Percentiles rank a stretch among this genome's conserved stretches.
Conservation (phyloP, 2,329 filamentous ascomycete genomes). For the Penicillium verrucosum region DNA sequence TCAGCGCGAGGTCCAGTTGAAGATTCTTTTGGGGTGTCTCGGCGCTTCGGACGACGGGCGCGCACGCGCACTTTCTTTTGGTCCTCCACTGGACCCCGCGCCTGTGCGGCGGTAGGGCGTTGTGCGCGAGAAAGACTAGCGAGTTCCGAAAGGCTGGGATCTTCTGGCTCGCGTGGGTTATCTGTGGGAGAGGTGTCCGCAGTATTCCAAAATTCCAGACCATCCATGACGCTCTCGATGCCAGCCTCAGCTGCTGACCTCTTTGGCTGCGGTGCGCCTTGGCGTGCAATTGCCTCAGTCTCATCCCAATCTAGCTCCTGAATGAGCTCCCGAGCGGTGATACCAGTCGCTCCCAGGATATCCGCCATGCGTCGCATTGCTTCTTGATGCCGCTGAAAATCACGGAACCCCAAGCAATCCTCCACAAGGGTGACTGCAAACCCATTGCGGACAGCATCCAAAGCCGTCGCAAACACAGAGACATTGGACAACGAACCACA, state of each 20-base stretch:
- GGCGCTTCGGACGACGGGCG: conserved; percentile 29
- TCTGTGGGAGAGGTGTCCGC: conserved; percentile 9
- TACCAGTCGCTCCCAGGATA: conserved; percentile 68
- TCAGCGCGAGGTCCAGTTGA: background rate
- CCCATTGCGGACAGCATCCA: conserved; percentile 85
- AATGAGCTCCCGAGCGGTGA: conserved; percentile 60
- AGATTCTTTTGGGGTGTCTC: conserved; percentile 14
- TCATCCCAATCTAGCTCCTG: conserved; percentile 44
- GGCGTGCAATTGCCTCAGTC: conserved; percentile 37
- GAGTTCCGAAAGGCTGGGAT: conserved; percentile 16
- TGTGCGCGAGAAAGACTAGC: conserved; percentile 14
- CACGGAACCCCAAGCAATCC: conserved; percentile 82
- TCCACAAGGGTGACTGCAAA: conserved; percentile 82
- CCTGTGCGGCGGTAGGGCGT: conserved; percentile 6
- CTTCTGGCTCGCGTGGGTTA: conserved; percentile 7
- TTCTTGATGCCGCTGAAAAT: conserved; percentile 63
- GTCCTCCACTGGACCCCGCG: conserved; percentile 9
- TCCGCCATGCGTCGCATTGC: conserved; percentile 70
- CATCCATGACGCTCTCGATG: conserved; percentile 37
- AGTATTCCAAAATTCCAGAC: conserved; percentile 29
- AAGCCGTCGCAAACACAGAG: conserved; percentile 83
- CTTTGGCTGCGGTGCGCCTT: conserved; percentile 14
- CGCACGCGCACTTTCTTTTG: conserved; percentile 26
- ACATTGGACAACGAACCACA: conserved; percentile 84
- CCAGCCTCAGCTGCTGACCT: conserved; percentile 26